Evolutionary conservation across 129 eudicot genomes (phyloP), one percentile per base, ranked within the genome.

Genomic region (Mikania micrantha): DNA sequence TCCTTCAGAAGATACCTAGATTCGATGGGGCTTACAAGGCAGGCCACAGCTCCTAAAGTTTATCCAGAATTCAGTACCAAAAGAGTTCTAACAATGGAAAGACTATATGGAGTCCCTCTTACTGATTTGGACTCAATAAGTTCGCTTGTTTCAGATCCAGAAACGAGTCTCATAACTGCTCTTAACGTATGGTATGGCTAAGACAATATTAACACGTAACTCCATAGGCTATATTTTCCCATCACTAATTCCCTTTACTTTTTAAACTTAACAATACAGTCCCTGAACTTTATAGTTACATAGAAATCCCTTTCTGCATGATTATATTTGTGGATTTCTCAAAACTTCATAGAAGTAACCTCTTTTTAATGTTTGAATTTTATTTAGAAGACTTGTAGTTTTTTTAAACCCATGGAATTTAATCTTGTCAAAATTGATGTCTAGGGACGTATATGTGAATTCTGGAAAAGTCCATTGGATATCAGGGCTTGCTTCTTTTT

Each of bases 1-100:
- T 70, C 96, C 17, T 93, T 93, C 35, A 86, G 98, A 81, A 79
- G 77, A 68, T 93, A 93, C 71, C 67, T 93, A 60, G 95, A 86
- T 40, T 62, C 86, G 41, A 88, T 86, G 95, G 98, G 98, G 40
- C 96, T 93, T 75, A 84, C 89, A 13, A 80, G 82, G 72, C 98
- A 88, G 77, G 98, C 98, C 47, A 88, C 96, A 3, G 98, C 98
- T 69, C 98, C 98, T 40, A 86, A 81, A 86, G 92, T 93, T 59
- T 93, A 93, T 78, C 91, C 60, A 25, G 86, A 88, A 67, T 88
- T 82, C 74, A 88, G 95, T 68, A 82, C 84, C 38, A 78, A 70
- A 45, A 79, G 90, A 60, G 81, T 93, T 74, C 77, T 93, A 64
- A 93, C 98, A 56, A 93, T 93, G 98, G 98, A 93, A 78, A 88